Evolutionary conservation across 202 grass and related monocot genomes (phyloP).

Genomic region (Panicum virgatum): DNA sequence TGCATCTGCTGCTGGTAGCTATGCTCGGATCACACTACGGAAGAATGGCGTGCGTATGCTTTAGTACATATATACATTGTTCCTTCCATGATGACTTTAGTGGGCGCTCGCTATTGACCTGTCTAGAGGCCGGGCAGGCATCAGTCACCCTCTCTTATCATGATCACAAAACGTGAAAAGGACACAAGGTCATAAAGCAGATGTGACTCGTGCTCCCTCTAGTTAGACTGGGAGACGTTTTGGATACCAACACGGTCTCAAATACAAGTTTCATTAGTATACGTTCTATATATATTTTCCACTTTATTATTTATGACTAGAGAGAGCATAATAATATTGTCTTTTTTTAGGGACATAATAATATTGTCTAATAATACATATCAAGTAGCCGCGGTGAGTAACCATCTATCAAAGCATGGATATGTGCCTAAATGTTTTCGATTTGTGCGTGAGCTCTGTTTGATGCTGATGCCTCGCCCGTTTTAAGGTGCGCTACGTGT

Average conservation of each 20-base stretch:
- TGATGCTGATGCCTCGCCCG: background rate
- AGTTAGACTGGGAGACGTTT: background rate
- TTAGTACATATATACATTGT: background rate
- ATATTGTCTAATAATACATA: too few species aligned
- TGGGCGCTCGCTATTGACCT: background rate
- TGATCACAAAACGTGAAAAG: constrained; percentile 16
- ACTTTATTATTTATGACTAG: too few species aligned
- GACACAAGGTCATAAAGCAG: background rate
- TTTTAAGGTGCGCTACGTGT: background rate
- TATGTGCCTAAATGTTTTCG: background rate
- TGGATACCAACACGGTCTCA: too few species aligned
- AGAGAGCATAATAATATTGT: too few species aligned
- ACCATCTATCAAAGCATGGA: too few species aligned
- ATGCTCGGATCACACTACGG: background rate
- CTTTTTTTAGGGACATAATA: too few species aligned
- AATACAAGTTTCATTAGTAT: too few species aligned
- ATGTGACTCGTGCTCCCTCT: background rate
- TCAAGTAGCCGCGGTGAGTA: too few species aligned
- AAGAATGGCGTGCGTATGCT: background rate
- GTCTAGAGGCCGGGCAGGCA: background rate
- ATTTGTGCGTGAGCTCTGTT: background rate
- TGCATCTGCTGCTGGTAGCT: background rate
- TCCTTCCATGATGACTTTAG: background rate
- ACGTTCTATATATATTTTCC: too few species aligned
- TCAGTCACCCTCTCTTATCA: constrained; percentile 14